Evolutionary conservation across 108 stramenopile species (phyloP).

Genomic region (Skeletonema costatum): DNA sequence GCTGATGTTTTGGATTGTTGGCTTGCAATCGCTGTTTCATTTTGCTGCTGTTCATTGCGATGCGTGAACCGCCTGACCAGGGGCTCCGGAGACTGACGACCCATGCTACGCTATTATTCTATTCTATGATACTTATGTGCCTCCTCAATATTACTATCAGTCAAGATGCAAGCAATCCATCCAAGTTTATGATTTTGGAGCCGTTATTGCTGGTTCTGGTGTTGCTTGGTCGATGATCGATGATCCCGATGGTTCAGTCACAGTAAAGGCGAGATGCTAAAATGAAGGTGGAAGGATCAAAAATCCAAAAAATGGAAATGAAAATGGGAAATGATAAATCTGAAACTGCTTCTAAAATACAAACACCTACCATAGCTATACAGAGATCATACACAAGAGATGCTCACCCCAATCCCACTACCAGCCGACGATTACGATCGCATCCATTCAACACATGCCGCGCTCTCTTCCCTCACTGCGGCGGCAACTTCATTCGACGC

Average conservation of each 20-base stretch:
- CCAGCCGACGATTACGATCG: conserved; percentile 49
- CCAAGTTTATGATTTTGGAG: no score
- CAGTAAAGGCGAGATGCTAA: no score
- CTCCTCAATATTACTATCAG: no score
- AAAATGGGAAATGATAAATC: no score
- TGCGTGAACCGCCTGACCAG: conserved; percentile 17
- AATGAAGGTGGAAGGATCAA: no score
- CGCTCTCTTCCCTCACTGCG: conserved; percentile 40
- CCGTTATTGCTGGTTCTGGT: no score
- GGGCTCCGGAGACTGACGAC: conserved; percentile 29
- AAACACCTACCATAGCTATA: no score
- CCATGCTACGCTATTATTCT: conserved; percentile 9
- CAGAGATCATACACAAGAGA: not conserved
- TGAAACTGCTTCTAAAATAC: no score
- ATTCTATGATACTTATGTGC: no score
- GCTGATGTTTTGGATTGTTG: conserved; percentile 5
- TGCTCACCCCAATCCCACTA: conserved; percentile 39
- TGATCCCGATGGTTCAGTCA: no score
- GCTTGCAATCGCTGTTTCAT: not conserved
- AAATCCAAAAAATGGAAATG: no score
- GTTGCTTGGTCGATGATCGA: no score
- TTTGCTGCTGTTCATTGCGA: not conserved
- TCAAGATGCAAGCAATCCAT: not conserved
- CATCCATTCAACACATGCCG: conserved; percentile 27
- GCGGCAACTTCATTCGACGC: conserved; percentile 47